Evolutionary conservation across 179 eudicot genomes (phyloP).

Genomic region (Camellia oleifera): DNA sequence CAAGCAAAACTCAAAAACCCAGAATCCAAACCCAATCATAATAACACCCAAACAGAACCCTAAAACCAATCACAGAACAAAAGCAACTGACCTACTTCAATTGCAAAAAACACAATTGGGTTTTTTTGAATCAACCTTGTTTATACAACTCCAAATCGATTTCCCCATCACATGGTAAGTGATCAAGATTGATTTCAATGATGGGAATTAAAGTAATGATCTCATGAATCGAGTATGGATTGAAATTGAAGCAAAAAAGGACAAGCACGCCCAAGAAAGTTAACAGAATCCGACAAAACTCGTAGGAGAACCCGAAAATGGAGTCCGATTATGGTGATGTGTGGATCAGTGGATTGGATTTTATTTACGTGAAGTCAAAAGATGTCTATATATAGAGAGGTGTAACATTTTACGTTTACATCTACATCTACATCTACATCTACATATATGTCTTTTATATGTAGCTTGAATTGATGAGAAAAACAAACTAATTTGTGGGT

Average conservation of each 20-base stretch:
- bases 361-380: too few species aligned
- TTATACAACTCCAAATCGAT: neutral
- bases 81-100: conserved; percentile 7
- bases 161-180: neutral
- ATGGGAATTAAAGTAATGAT: neutral
- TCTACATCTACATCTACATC: neutral
- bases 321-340: neutral
- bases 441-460: neutral
- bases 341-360: neutral
- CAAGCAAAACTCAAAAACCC: conserved; percentile 10
- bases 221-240: conserved; percentile 3
- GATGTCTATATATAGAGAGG: too few species aligned
- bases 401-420: neutral
- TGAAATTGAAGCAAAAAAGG: conserved; percentile 9
- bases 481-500: neutral
- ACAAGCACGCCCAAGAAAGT: conserved; percentile 10
- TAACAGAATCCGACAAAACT: conserved; percentile 12
- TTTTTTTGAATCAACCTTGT: neutral
- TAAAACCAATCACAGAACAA: neutral
- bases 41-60: neutral
- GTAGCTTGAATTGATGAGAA: neutral
- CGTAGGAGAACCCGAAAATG: neutral
- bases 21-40: neutral
- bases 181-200: neutral
- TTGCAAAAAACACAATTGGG: neutral